These are phyloP conservation scores for Suhomyces xylopsoci DNA, from an alignment of 805 yeast genomes.

Conservation along the genomic window DNA sequence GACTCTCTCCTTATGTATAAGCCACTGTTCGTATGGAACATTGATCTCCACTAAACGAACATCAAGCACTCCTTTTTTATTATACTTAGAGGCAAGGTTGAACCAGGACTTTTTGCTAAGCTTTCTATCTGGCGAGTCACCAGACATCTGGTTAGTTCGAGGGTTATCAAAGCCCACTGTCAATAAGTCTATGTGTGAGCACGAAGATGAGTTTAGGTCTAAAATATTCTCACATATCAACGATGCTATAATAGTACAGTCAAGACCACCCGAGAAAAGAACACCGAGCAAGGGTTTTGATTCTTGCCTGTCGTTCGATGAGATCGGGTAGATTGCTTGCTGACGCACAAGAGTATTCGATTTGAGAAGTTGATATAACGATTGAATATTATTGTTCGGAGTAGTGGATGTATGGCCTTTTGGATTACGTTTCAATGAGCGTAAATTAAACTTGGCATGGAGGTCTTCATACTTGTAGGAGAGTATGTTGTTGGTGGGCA, in stretches of 20 bases:
- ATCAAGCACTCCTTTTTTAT: conserved; percentile 22
- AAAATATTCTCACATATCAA: conserved; percentile 31
- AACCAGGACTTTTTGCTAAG: conserved; percentile 65
- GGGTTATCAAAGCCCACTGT: conserved; percentile 94
- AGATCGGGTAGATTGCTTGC: conserved; percentile 54
- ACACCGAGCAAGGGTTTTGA: conserved; percentile 46
- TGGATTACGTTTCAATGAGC: background rate
- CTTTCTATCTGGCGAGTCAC: conserved; percentile 81
- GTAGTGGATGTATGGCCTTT: background rate
- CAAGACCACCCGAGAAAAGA: conserved; percentile 92
- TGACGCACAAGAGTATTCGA: conserved; percentile 49
- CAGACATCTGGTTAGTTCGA: conserved; percentile 58
- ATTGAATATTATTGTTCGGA: background rate
- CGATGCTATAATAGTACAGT: conserved; percentile 79
- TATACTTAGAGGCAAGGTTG: conserved; percentile 45
- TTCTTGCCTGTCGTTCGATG: background rate
- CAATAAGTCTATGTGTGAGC: conserved; percentile 58
- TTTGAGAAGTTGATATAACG: conserved; percentile 24
- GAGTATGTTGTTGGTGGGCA: conserved; percentile 7
- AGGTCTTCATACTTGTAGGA: background rate
- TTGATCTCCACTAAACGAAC: conserved; percentile 66
- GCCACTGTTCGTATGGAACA: conserved; percentile 67
- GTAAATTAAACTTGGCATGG: background rate
- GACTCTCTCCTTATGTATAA: conserved; percentile 49
- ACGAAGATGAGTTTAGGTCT: conserved; percentile 9